Evolutionary conservation across 1,284 basidiomycete species (phyloP).

Genomic region (Hypsizygus ulmarius): DNA sequence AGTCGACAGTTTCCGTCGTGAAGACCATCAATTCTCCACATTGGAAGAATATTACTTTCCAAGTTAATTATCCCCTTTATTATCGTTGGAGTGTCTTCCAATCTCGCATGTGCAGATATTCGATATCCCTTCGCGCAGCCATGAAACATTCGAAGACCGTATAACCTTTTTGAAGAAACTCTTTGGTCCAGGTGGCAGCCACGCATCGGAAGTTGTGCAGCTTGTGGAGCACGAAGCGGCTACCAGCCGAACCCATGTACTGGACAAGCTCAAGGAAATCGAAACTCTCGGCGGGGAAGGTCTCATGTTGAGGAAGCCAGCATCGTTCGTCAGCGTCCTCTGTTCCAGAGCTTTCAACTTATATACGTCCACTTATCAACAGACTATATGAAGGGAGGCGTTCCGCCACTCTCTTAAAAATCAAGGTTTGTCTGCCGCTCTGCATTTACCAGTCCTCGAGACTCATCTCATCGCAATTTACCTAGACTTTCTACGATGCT

Average conservation of each 20-base stretch:
- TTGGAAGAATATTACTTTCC: conserved; percentile 60
- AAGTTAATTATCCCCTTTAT: conserved; percentile 34
- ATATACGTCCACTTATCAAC: conserved; percentile 1
- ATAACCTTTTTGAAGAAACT: conserved; percentile 43
- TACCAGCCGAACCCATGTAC: conserved; percentile 47
- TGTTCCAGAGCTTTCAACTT: background rate
- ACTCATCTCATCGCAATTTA: background rate
- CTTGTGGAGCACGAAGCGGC: conserved; percentile 56
- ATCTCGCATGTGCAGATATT: conserved; percentile 45
- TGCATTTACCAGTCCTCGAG: background rate
- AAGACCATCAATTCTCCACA: conserved; percentile 55
- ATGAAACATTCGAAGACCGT: conserved; percentile 56
- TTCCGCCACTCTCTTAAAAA: conserved; percentile 54
- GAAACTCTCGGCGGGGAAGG: conserved; percentile 62
- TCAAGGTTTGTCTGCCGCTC: conserved; percentile 42
- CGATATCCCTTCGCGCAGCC: conserved; percentile 56
- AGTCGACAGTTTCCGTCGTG: conserved; percentile 58
- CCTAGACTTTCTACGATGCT: conserved; percentile 60
- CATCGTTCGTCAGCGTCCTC: conserved; percentile 36
- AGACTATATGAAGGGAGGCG: conserved; percentile 55
- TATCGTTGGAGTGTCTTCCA: background rate
- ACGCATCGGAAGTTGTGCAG: conserved; percentile 42
- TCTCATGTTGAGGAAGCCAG: conserved; percentile 61
- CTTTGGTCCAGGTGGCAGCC: conserved; percentile 47
- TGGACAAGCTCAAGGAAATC: conserved; percentile 52